Percentiles rank a stretch among this genome's conserved stretches.
These are phyloP conservation scores for Magnaporthales sp. DNA, from an alignment of 2,329 filamentous ascomycete genomes.

Conservation along the genomic window DNA sequence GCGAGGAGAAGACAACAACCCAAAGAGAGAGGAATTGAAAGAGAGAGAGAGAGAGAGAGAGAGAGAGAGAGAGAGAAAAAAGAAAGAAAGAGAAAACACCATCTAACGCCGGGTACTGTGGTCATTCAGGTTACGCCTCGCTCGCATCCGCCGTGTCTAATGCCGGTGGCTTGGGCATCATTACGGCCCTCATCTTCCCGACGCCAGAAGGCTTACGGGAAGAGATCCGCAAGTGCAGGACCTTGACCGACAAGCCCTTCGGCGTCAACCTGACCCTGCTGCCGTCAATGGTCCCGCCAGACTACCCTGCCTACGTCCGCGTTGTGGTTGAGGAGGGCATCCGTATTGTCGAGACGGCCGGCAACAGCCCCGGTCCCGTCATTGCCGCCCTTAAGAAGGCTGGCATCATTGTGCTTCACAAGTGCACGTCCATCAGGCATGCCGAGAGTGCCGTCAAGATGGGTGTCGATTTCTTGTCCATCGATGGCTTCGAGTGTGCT, in stretches of 20 bases:
- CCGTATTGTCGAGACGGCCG: slow-evolving; percentile 59
- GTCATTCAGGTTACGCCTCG: slow-evolving; percentile 71
- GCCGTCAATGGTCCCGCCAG: slow-evolving; percentile 78
- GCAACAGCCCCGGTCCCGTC: slow-evolving; percentile 68
- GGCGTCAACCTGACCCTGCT: slow-evolving; percentile 93
- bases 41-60: background rate
- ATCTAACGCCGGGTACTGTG: background rate
- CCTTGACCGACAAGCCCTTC: slow-evolving; percentile 72
- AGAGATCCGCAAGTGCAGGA: slow-evolving; percentile 82
- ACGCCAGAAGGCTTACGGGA: slow-evolving; percentile 84
- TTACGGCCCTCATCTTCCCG: slow-evolving; percentile 87
- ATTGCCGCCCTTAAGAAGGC: slow-evolving; percentile 80
- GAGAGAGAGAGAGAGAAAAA: too few relatives aligned
- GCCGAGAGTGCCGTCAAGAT: slow-evolving; percentile 86
- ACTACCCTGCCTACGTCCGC: slow-evolving; percentile 87
- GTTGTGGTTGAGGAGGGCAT: slow-evolving; percentile 91
- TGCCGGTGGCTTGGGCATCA: slow-evolving; percentile 73
- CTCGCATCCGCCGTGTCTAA: slow-evolving; percentile 69
- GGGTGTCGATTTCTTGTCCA: slow-evolving; percentile 91
- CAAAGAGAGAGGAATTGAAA: background rate
- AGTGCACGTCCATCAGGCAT: slow-evolving; percentile 94
- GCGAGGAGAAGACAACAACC: background rate
- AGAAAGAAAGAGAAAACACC: background rate
- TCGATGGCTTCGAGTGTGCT: slow-evolving; percentile 96
- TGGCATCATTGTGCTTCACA: slow-evolving; percentile 77